These are phyloP conservation scores for Claviceps sp. DNA, from an alignment of 2,329 filamentous ascomycete species.

Conservation along the genomic window DNA sequence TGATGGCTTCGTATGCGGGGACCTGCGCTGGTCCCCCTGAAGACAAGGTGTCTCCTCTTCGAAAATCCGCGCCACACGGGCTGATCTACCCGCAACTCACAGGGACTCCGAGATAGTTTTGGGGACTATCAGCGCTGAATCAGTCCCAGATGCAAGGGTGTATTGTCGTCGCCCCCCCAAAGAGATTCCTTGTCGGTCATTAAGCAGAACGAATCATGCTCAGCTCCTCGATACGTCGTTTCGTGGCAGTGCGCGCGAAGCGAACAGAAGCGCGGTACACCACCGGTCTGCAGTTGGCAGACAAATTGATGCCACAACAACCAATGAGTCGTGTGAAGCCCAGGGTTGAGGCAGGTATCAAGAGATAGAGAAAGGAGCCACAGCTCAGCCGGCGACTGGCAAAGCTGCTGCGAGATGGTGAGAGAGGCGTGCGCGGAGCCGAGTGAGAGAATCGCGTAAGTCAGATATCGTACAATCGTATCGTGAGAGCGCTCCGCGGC, in stretches of 20 bases:
- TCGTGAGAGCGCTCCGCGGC: conserved; percentile 2
- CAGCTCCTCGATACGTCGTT: not conserved
- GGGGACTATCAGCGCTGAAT: not conserved
- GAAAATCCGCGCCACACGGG: conserved; percentile 14
- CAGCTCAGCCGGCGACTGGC: not conserved
- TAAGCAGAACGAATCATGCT: conserved; percentile 9
- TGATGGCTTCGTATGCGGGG: conserved; percentile 20
- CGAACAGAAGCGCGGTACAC: not conserved
- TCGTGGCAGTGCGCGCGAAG: not conserved
- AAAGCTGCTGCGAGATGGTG: not conserved
- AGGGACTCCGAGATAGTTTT: not conserved
- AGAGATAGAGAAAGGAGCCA: not conserved
- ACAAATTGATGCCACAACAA: not conserved
- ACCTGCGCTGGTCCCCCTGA: conserved; percentile 23
- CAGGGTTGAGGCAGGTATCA: not conserved
- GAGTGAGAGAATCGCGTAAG: not conserved
- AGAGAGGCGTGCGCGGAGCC: not conserved
- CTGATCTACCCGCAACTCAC: not conserved
- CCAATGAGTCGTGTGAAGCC: not conserved
- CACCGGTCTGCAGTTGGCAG: not conserved
- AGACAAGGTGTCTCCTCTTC: conserved; percentile 10
- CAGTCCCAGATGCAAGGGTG: not conserved
- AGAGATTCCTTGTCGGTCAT: conserved; percentile 2
- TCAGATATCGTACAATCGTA: not conserved
- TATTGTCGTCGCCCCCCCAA: not conserved